A percentile compares a stretch with the other conserved stretches of the same genome.
Evolutionary conservation across 768 basidiomycete species (phyloP).

Genomic region (Russula sp.): DNA sequence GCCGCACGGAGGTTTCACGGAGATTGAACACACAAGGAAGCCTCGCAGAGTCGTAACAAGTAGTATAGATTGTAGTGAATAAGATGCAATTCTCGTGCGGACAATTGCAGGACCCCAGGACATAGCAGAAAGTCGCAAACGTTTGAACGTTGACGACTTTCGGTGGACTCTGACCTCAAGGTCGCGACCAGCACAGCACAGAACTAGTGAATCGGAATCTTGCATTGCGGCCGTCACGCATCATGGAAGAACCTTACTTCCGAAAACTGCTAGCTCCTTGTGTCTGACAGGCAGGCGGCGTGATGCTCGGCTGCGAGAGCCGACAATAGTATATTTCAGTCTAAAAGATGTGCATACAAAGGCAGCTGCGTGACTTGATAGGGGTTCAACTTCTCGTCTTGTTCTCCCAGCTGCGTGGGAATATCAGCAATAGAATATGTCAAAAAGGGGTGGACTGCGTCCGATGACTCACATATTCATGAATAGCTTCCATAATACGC

Average conservation of each 20-base stretch:
- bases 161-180: too few relatives aligned
- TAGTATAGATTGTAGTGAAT: too few relatives aligned
- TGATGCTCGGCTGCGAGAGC: background rate
- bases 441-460: background rate
- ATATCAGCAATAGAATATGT: background rate
- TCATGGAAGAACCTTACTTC: background rate
- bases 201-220: background rate
- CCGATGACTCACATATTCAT: conserved; percentile 66
- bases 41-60: too few relatives aligned
- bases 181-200: too few relatives aligned
- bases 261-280: too few relatives aligned
- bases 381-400: background rate
- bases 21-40: too few relatives aligned
- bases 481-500: conserved; percentile 86
- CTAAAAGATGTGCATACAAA: background rate
- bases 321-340: background rate
- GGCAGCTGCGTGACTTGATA: background rate
- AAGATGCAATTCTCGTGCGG: too few relatives aligned
- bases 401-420: conserved; percentile 10
- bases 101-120: too few relatives aligned
- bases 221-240: background rate
- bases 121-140: too few relatives aligned
- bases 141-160: too few relatives aligned
- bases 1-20: too few relatives aligned
- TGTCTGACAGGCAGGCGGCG: background rate